These are phyloP conservation scores for Penicillium bialowiezense DNA, from an alignment of 495 filamentous ascomycete species.

Conservation along the genomic window DNA sequence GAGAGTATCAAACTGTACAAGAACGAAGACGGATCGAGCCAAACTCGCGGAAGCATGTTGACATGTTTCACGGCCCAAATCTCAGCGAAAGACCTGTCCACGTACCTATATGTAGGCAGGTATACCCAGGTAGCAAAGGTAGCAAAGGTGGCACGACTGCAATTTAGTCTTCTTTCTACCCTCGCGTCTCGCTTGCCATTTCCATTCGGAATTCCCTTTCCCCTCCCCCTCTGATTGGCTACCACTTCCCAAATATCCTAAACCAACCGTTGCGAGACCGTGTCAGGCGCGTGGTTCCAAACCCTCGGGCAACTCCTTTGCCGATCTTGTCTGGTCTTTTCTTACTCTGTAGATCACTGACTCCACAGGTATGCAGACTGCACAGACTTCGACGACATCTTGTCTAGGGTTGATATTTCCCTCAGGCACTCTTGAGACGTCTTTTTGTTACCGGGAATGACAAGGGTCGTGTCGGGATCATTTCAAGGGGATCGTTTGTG, in stretches of 20 bases:
- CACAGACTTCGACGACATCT: constrained; percentile 54
- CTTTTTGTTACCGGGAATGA: constrained; percentile 86
- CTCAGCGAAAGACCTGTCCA: not conserved
- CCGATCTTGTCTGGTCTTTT: constrained; percentile 68
- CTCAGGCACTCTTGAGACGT: constrained; percentile 42
- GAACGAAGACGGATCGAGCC: too few relatives aligned
- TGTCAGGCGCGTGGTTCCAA: constrained; percentile 62
- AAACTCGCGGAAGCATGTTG: not conserved
- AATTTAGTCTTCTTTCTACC: constrained; percentile 5
- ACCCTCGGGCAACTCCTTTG: constrained; percentile 63
- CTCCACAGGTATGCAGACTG: constrained; percentile 55
- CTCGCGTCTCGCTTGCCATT: constrained; percentile 14
- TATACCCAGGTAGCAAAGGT: constrained; percentile 6
- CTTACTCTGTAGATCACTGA: too few relatives aligned
- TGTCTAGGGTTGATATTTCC: too few relatives aligned
- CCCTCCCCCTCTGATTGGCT: constrained; percentile 13
- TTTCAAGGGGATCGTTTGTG: constrained; percentile 60
- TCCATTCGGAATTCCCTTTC: constrained; percentile 4
- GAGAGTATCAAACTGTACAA: constrained; percentile 6
- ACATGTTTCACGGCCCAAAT: not conserved
- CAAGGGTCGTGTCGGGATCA: constrained; percentile 70
- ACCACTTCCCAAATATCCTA: constrained; percentile 57
- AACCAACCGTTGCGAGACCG: constrained; percentile 65
- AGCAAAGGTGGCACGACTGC: constrained; percentile 17
- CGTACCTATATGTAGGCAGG: constrained; percentile 2